Conservation (phyloP, 192 early-diverging fungal species). For the Borealophlyctis nickersoniae region DNA sequence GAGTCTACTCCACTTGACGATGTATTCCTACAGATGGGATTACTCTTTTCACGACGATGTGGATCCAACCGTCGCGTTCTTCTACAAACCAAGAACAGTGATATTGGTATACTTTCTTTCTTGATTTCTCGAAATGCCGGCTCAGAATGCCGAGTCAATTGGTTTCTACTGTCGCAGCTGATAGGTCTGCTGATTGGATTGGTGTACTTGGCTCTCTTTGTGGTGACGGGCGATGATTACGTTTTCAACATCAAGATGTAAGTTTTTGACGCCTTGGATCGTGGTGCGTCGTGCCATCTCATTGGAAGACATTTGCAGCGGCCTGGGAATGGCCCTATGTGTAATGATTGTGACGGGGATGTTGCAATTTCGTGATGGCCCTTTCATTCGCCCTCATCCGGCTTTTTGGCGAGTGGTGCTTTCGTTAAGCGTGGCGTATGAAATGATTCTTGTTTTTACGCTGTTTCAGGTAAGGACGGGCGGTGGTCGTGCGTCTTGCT, state of each 20-base stretch:
- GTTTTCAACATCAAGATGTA: conserved; percentile 46
- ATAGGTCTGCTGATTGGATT: conserved; percentile 26
- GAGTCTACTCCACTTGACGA: too few species aligned
- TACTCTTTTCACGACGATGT: conserved; percentile 42
- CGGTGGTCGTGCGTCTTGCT: background rate
- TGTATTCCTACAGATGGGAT: too few species aligned
- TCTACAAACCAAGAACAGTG: conserved; percentile 46
- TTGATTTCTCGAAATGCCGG: background rate
- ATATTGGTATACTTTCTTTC: conserved; percentile 18
- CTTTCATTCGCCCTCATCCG: conserved; percentile 89
- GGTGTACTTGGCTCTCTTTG: conserved; percentile 40
- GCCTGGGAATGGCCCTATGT: conserved; percentile 21
- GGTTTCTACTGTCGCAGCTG: background rate
- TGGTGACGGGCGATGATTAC: conserved; percentile 26
- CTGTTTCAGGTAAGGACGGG: conserved; percentile 73
- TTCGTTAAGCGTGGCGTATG: conserved; percentile 80
- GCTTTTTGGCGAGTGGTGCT: conserved; percentile 90
- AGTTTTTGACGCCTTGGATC: background rate
- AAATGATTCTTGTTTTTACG: conserved; percentile 84
- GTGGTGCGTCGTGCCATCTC: conserved; percentile 3
- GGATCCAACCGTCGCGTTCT: conserved; percentile 42
- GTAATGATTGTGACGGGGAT: conserved; percentile 80
- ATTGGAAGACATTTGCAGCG: conserved; percentile 15
- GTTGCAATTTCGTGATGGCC: conserved; percentile 89
- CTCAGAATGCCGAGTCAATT: background rate